phyloP scores from a whole-genome alignment of 192 early-diverging fungal species.

The Podila epicladia region DNA sequence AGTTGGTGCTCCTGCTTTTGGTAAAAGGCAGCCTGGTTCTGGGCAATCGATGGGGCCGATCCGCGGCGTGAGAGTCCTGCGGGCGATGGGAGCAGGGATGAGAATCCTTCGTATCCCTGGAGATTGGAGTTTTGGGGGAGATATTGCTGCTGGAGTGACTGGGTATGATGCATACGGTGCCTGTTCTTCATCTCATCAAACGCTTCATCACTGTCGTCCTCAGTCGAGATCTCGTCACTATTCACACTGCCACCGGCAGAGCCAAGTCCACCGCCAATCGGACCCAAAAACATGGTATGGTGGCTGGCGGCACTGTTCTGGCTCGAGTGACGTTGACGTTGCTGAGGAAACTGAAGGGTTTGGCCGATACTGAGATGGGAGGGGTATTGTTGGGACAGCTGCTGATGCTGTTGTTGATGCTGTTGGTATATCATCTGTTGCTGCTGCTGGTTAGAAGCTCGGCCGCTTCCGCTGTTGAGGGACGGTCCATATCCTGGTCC shows the following conservation, averaged over 20 bases:
- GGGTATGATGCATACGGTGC: conserved; percentile 29
- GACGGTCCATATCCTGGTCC: conserved; percentile 44
- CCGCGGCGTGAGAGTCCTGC: conserved; percentile 37
- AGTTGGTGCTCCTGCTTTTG: conserved; percentile 28
- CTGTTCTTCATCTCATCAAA: conserved; percentile 49
- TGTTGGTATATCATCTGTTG: conserved; percentile 14
- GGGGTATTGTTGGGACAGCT: conserved; percentile 20
- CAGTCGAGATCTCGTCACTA: conserved; percentile 45
- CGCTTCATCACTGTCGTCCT: conserved; percentile 48
- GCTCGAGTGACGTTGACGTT: conserved; percentile 48
- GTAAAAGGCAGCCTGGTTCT: conserved; percentile 11
- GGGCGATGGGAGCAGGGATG: conserved; percentile 30
- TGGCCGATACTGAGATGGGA: conserved; percentile 22
- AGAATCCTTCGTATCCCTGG: conserved; percentile 30
- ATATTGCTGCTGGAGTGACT: conserved; percentile 6
- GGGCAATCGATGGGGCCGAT: conserved; percentile 31
- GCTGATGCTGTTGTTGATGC: conserved; percentile 10
- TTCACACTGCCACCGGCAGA: conserved; percentile 49
- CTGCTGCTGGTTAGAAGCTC: conserved; percentile 17
- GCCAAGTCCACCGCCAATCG: conserved; percentile 36
- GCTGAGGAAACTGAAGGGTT: conserved; percentile 23
- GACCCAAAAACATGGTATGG: conserved; percentile 45
- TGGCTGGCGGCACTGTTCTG: conserved; percentile 50
- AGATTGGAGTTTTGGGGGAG: neutral
- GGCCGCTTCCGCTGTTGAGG: conserved; percentile 27